Conservation (phyloP, 1,284 basidiomycete genomes). For the Ustilago lituana region DNA sequence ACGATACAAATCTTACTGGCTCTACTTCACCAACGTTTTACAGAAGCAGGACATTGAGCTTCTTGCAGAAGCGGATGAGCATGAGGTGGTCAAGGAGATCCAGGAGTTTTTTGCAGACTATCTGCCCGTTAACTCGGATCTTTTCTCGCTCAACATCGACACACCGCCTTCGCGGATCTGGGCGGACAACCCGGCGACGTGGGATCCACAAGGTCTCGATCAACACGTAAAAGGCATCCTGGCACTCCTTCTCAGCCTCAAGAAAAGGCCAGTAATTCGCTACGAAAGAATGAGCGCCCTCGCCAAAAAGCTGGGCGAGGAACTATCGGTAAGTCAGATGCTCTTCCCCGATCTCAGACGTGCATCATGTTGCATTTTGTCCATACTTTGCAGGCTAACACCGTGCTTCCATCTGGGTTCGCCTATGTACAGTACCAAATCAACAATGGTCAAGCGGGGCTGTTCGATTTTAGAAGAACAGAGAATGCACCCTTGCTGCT, state of each 20-base stretch:
- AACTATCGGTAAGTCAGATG: slow-evolving; percentile 77
- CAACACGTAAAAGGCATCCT: slow-evolving; percentile 83
- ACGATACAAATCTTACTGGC: slow-evolving; percentile 93
- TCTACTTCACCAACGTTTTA: slow-evolving; percentile 85
- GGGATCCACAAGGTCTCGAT: slow-evolving; percentile 79
- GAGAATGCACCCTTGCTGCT: slow-evolving; percentile 71
- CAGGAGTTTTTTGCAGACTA: slow-evolving; percentile 65
- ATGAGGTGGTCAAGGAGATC: slow-evolving; percentile 94
- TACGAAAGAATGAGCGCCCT: slow-evolving; percentile 93
- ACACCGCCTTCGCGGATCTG: slow-evolving; percentile 72
- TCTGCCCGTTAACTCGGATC: slow-evolving; percentile 73
- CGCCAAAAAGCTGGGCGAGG: slow-evolving; percentile 86
- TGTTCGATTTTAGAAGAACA: slow-evolving; percentile 71
- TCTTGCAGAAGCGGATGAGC: slow-evolving; percentile 92
- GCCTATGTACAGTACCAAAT: slow-evolving; percentile 61
- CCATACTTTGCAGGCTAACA: too few relatives aligned
- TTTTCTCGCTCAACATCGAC: slow-evolving; percentile 80
- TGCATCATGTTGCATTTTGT: too few relatives aligned
- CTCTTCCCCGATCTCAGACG: too few relatives aligned
- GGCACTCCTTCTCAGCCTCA: slow-evolving; percentile 88
- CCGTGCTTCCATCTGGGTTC: too few relatives aligned
- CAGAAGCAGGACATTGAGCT: slow-evolving; percentile 90
- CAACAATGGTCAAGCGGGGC: slow-evolving; percentile 62
- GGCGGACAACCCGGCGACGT: slow-evolving; percentile 73
- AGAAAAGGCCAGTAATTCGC: slow-evolving; percentile 92